These are phyloP conservation scores for Leccinum arenicola DNA, from an alignment of 768 basidiomycete genomes.

Conservation along the genomic window DNA sequence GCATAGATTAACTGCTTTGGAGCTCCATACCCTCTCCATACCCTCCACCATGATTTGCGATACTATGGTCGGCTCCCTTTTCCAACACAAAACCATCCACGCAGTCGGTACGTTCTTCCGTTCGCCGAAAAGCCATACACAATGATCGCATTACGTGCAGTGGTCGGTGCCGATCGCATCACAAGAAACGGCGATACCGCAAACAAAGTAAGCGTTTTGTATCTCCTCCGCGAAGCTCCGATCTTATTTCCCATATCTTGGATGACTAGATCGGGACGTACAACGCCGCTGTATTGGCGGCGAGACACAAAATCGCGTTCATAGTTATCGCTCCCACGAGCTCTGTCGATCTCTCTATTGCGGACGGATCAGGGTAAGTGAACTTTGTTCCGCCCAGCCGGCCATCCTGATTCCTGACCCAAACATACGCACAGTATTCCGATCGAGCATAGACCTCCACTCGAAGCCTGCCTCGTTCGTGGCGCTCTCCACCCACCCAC, in stretches of 20 bases:
- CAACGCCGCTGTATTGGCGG: slow-evolving; percentile 91
- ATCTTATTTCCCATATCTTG: not conserved
- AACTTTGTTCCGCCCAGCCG: not conserved
- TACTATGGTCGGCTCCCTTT: slow-evolving; percentile 94
- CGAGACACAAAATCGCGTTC: slow-evolving; percentile 84
- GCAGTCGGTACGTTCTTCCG: slow-evolving; percentile 55
- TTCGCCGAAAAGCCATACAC: not conserved
- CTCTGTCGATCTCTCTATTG: slow-evolving; percentile 82
- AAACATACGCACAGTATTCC: slow-evolving; percentile 54
- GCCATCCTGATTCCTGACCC: not conserved
- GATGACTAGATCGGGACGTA: slow-evolving; percentile 77
- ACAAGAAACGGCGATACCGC: slow-evolving; percentile 95
- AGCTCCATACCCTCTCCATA: slow-evolving; percentile 79
- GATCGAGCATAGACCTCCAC: slow-evolving; percentile 85
- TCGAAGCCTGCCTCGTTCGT: slow-evolving; percentile 87
- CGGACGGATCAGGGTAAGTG: slow-evolving; percentile 59
- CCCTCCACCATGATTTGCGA: slow-evolving; percentile 95
- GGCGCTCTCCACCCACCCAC: slow-evolving; percentile 68
- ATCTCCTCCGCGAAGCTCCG: not conserved
- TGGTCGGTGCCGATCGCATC: slow-evolving; percentile 86
- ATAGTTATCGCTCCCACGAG: slow-evolving; percentile 92
- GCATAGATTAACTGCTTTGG: slow-evolving; percentile 80
- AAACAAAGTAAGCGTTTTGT: slow-evolving; percentile 65
- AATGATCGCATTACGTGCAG: slow-evolving; percentile 32
- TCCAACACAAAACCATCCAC: slow-evolving; percentile 83